A percentile compares a stretch with the other conserved stretches of the same genome.
phyloP scores from a whole-genome alignment of 2,329 filamentous ascomycete genomes.

The Sclerotinia glacialis region DNA sequence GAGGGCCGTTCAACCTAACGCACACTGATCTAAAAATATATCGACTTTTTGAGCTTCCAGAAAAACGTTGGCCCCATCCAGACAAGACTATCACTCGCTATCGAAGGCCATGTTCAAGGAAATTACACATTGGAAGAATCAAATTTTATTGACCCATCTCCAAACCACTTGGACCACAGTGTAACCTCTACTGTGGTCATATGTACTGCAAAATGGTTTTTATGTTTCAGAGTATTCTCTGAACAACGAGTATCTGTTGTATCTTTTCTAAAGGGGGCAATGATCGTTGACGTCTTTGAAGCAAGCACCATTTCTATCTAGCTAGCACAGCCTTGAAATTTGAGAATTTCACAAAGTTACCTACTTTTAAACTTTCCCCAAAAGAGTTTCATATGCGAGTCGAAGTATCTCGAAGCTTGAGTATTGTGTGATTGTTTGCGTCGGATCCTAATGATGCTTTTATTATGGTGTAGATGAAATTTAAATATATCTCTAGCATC shows the following conservation, averaged over 20 bases:
- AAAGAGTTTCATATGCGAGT: not conserved
- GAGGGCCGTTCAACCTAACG: not conserved
- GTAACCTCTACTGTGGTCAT: conserved; percentile 1
- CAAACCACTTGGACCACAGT: not conserved
- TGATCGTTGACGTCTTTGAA: not conserved
- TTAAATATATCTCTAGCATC: too few species aligned
- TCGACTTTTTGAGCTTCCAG: not conserved
- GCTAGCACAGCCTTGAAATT: not conserved
- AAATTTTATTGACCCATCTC: conserved; percentile 15
- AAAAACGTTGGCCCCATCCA: conserved; percentile 2
- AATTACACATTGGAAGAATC: conserved; percentile 14
- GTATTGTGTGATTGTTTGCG: too few species aligned
- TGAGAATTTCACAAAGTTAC: not conserved
- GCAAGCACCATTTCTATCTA: not conserved
- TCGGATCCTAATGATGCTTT: too few species aligned
- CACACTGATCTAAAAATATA: not conserved
- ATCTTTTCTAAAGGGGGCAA: conserved; percentile 9
- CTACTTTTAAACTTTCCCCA: not conserved
- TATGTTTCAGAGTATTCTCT: conserved; percentile 14
- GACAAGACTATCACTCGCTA: not conserved
- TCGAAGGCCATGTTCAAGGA: conserved; percentile 5
- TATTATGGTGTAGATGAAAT: too few species aligned
- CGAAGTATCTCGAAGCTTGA: not conserved
- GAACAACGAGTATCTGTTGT: not conserved
- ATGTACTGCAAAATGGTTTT: not conserved